phyloP scores from a whole-genome alignment of 2,329 filamentous ascomycete genomes.

The Fusarium ramigenum region DNA sequence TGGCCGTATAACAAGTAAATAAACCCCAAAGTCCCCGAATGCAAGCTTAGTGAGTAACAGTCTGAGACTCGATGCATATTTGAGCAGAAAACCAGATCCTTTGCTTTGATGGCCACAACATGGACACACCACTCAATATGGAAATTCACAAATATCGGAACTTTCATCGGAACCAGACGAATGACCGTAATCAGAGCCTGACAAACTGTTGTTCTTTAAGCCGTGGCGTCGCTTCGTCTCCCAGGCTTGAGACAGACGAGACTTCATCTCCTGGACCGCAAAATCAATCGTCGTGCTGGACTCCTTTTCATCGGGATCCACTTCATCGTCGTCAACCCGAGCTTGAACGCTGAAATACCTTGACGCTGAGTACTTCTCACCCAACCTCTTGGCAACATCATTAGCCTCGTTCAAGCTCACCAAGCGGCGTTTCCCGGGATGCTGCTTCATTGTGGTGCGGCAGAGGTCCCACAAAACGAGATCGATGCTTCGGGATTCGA shows the following conservation, averaged over 20 bases:
- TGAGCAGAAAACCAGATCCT: not conserved
- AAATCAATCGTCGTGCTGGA: conserved; percentile 44
- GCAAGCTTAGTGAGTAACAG: not conserved
- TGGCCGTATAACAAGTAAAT: not conserved
- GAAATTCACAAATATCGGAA: not conserved
- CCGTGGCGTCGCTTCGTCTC: not conserved
- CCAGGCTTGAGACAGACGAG: conserved; percentile 33
- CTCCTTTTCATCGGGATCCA: conserved; percentile 32
- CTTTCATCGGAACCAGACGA: not conserved
- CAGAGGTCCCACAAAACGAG: conserved; percentile 49
- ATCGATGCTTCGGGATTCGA: conserved; percentile 17
- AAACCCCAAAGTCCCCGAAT: not conserved
- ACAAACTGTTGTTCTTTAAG: not conserved
- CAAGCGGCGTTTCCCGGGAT: conserved; percentile 56
- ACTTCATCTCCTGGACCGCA: conserved; percentile 38
- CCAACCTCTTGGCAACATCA: conserved; percentile 65
- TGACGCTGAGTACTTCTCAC: conserved; percentile 56
- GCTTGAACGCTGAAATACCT: conserved; percentile 50
- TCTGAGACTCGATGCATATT: not conserved
- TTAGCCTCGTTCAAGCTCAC: conserved; percentile 66
- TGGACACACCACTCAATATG: not conserved
- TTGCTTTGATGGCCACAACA: not conserved
- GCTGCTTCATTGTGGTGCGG: conserved; percentile 43
- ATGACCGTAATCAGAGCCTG: not conserved
- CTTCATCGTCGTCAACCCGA: conserved; percentile 37